phyloP scores from a whole-genome alignment of 306 rosid genomes.

The Corylus avellana region DNA sequence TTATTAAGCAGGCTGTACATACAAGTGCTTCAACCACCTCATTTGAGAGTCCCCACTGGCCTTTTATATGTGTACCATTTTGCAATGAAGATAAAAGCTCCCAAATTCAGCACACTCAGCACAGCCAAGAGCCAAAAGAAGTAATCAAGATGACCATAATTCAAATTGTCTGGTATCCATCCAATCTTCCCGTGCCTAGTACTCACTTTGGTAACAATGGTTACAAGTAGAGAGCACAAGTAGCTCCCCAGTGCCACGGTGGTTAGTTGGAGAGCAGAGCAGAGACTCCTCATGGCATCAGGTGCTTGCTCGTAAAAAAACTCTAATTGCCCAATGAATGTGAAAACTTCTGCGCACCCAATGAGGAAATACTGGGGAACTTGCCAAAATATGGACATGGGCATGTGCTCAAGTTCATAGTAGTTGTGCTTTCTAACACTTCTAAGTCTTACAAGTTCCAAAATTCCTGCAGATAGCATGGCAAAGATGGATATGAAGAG shows the following conservation, averaged over 20 bases:
- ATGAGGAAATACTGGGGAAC: slow-evolving; percentile 57
- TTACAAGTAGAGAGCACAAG: slow-evolving; percentile 52
- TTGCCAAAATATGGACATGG: slow-evolving; percentile 59
- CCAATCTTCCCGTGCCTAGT: slow-evolving; percentile 38
- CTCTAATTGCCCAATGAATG: slow-evolving; percentile 46
- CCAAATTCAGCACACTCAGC: slow-evolving; percentile 46
- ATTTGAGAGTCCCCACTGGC: slow-evolving; percentile 39
- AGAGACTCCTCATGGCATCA: slow-evolving; percentile 53
- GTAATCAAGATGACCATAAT: slow-evolving; percentile 48
- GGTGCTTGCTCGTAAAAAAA: slow-evolving; percentile 60
- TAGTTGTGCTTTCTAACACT: slow-evolving; percentile 37
- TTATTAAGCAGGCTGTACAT: neutral
- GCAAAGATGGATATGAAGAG: slow-evolving; percentile 49
- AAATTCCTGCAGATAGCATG: slow-evolving; percentile 42
- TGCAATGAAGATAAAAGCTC: slow-evolving; percentile 40
- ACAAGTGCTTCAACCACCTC: slow-evolving; percentile 15
- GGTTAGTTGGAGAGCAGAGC: slow-evolving; percentile 52
- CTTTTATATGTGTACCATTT: slow-evolving; percentile 60
- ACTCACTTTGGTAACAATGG: slow-evolving; percentile 37
- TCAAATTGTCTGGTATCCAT: slow-evolving; percentile 57
- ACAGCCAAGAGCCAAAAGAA: slow-evolving; percentile 50
- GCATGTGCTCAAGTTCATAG: slow-evolving; percentile 30
- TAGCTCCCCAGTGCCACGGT: slow-evolving; percentile 52
- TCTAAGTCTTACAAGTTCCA: slow-evolving; percentile 44
- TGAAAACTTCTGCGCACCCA: slow-evolving; percentile 56